phyloP scores from a whole-genome alignment of 2,329 filamentous ascomycete species.

The Hymenoscyphus linearis region DNA sequence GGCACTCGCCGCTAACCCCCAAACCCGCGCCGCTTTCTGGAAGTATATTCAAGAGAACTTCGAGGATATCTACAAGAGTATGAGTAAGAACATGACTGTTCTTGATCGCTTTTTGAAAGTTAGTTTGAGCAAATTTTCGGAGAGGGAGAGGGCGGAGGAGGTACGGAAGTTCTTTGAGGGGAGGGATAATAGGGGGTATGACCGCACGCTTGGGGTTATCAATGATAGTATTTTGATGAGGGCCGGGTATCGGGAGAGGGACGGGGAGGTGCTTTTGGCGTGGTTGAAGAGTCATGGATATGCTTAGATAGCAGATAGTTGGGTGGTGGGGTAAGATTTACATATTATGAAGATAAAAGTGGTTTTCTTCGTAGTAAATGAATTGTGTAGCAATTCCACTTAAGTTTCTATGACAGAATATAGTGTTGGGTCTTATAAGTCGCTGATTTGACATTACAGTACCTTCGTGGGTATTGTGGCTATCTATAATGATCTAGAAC shows the following conservation, averaged over 20 bases:
- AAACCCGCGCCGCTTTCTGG: slow-evolving; percentile 74
- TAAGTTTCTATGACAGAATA: too few relatives aligned
- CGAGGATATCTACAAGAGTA: slow-evolving; percentile 63
- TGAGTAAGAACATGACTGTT: slow-evolving; percentile 78
- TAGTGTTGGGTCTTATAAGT: too few relatives aligned
- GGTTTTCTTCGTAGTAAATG: too few relatives aligned
- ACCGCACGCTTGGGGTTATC: slow-evolving; percentile 78
- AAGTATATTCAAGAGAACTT: slow-evolving; percentile 81
- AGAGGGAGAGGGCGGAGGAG: slow-evolving; percentile 63
- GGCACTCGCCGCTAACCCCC: slow-evolving; percentile 66
- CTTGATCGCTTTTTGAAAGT: slow-evolving; percentile 83
- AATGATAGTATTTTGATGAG: slow-evolving; percentile 81
- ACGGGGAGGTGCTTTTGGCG: slow-evolving; percentile 66
- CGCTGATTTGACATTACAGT: too few relatives aligned
- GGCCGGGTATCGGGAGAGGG: slow-evolving; percentile 75
- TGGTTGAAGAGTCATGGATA: slow-evolving; percentile 68
- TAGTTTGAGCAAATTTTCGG: slow-evolving; percentile 72
- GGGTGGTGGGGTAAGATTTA: too few relatives aligned
- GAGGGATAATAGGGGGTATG: slow-evolving; percentile 82
- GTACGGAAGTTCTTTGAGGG: slow-evolving; percentile 79
- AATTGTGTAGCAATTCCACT: too few relatives aligned
- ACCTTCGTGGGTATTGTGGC: too few relatives aligned
- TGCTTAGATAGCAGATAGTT: slow-evolving; percentile 25
- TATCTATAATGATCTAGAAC: too few relatives aligned
- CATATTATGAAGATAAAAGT: too few relatives aligned